Evolutionary conservation across 1,284 basidiomycete species (phyloP), one percentile per base, ranked within the genome.

Genomic region (Apiotrichum sp.): DNA sequence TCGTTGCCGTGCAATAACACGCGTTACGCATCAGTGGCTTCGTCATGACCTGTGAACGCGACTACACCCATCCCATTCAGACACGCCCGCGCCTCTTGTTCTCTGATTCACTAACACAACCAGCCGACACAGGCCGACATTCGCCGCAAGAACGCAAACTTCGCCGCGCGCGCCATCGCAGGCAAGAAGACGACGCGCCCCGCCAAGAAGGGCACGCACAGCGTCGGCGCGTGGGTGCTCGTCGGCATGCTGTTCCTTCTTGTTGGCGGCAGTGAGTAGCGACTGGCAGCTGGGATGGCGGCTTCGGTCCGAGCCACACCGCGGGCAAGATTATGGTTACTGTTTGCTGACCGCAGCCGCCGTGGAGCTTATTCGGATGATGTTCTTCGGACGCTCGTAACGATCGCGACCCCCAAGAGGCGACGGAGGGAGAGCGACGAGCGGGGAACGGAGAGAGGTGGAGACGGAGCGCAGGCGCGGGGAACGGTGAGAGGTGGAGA

Each of bases 61-160:
- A 22, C 22, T 22, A 22, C 22, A n/a, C 22, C 22, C 22, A 22
- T 22, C 22, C 22, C 22, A 22, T 22, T 22, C 22, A 22, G 22
- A 22, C 22, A 22, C 22, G 22, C 22, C 22, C 22, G 22, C 22
- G 22, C 22, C 22, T 22, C 22, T 22, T 22, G 22, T 22, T 22
- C 22, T 22, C 22, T 22, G 22, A 22, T 22, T 22, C 22, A 22
- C 22, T 22, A 22, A 22, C 22, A 39, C 47, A 33, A 14, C 14
- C 57, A 74, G 73, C 71, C 71, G 29, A 73, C 70, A 45, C 66
- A 66, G 59, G 66, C 66, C 34, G 71, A 73, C 61, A 74, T 74
- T 57, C 58, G 63, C 48, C 65, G 73, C 48, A 74, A 74, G 59
- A 74, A 74, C 57, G 71, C 71, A 48, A 70, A 72, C 56, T 73